These are phyloP conservation scores for Myxozyma mucilagina DNA, from an alignment of 805 yeast species.

Conservation along the genomic window DNA sequence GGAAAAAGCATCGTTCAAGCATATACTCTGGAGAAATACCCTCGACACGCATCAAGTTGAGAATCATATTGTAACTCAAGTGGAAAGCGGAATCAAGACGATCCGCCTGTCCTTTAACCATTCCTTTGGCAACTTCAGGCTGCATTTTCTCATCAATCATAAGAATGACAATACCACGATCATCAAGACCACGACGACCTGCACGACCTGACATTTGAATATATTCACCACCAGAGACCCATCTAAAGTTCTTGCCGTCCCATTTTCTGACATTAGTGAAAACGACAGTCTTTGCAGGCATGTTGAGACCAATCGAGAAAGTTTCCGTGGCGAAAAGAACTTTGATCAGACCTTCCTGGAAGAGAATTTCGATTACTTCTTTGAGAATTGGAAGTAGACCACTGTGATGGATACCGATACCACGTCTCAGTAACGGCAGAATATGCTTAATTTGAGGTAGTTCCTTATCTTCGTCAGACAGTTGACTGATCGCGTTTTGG, in stretches of 20 bases:
- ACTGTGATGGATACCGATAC: conserved; percentile 98
- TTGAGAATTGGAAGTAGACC: conserved; percentile 91
- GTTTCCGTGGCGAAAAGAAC: conserved; percentile 98
- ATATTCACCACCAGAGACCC: conserved; percentile 99
- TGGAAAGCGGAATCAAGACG: conserved; percentile 97
- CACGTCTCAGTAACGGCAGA: conserved; percentile 83
- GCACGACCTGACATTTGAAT: conserved; percentile 99
- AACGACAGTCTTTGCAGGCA: conserved; percentile 99
- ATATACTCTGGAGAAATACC: conserved; percentile 97
- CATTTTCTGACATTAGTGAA: conserved; percentile 96
- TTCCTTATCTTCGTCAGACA: conserved; percentile 88
- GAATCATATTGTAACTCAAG: conserved; percentile 93
- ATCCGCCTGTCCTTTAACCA: conserved; percentile 99
- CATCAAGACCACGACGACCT: conserved; percentile 99
- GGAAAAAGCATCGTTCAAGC: conserved; percentile 92
- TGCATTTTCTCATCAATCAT: conserved; percentile 99
- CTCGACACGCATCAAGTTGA: conserved; percentile 93
- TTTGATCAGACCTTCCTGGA: conserved; percentile 94
- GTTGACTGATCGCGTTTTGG: conserved; percentile 80
- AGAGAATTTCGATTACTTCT: conserved; percentile 91
- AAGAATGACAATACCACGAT: conserved; percentile 98
- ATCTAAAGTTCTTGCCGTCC: conserved; percentile 96
- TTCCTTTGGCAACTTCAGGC: conserved; percentile 97
- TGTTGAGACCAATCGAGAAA: conserved; percentile 94
- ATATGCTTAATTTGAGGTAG: conserved; percentile 93